A percentile compares a stretch with the other conserved stretches of the same genome.
Evolutionary conservation across 768 basidiomycete genomes (phyloP).

Genomic region (Tylopilus balloui): DNA sequence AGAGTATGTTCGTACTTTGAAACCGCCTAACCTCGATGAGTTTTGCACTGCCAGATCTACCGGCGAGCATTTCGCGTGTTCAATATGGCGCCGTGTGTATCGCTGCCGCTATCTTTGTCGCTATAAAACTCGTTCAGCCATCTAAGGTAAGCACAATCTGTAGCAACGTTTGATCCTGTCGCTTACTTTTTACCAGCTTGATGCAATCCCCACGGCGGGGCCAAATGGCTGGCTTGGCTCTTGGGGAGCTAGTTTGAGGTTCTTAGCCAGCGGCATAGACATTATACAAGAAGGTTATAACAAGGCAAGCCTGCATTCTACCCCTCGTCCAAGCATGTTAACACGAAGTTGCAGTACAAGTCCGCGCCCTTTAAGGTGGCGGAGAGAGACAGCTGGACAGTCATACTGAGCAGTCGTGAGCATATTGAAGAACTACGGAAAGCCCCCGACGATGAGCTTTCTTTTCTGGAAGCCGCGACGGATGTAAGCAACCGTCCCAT

Average conservation of each 20-base stretch:
- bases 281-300: slow-evolving; percentile 30
- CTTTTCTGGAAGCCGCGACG: slow-evolving; percentile 25
- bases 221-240: neutral
- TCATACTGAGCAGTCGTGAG: slow-evolving; percentile 31
- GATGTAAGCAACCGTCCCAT: slow-evolving; percentile 39
- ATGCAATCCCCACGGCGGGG: neutral
- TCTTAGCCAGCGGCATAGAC: neutral
- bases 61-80: too few species aligned
- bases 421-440: slow-evolving; percentile 38
- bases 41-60: too few species aligned
- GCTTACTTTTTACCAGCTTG: neutral
- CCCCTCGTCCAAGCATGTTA: too few species aligned
- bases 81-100: too few species aligned
- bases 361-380: slow-evolving; percentile 30
- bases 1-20: too few species aligned
- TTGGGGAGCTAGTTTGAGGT: slow-evolving; percentile 13
- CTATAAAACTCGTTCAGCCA: too few species aligned
- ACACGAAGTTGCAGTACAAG: neutral
- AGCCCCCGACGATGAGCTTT: slow-evolving; percentile 37
- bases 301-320: too few species aligned
- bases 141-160: too few species aligned
- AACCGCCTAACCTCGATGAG: too few species aligned
- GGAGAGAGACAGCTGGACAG: slow-evolving; percentile 31
- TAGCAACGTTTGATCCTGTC: neutral
- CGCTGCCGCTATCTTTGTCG: too few species aligned